Evolutionary conservation across 345 rosid species (phyloP).

Genomic region (Euclidium syriacum): DNA sequence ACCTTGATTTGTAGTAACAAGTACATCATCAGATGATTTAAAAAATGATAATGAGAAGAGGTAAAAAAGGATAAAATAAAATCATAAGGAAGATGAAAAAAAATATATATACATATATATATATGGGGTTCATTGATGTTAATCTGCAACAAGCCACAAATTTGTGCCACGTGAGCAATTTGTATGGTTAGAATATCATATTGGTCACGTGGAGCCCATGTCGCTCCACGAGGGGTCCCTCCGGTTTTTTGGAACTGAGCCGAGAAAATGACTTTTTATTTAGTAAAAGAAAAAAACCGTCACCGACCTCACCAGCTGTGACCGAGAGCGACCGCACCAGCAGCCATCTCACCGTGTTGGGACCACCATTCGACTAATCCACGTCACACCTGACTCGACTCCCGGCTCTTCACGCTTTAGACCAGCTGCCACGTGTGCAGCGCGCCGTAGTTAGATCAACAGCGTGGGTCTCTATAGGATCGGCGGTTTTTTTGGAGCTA

Average conservation of each 20-base stretch:
- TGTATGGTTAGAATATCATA: neutral
- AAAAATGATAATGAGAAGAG: no score
- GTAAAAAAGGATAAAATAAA: no score
- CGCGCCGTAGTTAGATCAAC: constrained; percentile 4
- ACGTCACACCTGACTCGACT: constrained; percentile 23
- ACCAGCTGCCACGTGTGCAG: constrained; percentile 14
- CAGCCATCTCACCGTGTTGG: constrained; percentile 6
- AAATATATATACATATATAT: no score
- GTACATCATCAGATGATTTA: no score
- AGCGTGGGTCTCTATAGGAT: neutral
- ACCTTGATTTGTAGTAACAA: no score
- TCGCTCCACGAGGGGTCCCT: constrained; percentile 12
- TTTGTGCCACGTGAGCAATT: neutral
- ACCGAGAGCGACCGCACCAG: constrained; percentile 27
- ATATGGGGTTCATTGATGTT: no score
- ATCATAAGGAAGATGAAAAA: no score
- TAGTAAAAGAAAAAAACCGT: neutral
- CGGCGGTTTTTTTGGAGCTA: constrained; percentile 20
- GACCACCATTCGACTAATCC: constrained; percentile 6
- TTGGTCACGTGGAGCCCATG: constrained; percentile 21
- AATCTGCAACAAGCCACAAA: neutral
- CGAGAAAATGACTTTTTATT: neutral
- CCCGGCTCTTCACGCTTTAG: neutral
- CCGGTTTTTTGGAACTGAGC: constrained; percentile 13
- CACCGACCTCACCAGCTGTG: constrained; percentile 31